phyloP scores from a whole-genome alignment of 768 basidiomycete genomes.

The Lactarius vividus region DNA sequence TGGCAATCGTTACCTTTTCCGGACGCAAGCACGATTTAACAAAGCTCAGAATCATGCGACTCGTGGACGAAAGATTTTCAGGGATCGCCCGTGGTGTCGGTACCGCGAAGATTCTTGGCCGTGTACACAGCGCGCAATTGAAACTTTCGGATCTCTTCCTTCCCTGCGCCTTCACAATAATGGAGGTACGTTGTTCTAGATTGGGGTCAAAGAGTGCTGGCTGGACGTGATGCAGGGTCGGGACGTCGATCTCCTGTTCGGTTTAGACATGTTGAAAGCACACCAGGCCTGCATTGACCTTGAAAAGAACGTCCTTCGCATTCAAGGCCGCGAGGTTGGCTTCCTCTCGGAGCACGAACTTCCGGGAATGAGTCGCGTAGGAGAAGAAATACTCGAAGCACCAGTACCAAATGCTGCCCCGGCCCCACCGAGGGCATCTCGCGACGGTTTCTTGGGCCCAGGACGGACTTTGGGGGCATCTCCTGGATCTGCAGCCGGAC shows the following conservation, averaged over 20 bases:
- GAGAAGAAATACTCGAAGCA: slow-evolving; percentile 34
- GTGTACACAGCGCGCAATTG: slow-evolving; percentile 91
- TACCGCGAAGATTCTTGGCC: slow-evolving; percentile 88
- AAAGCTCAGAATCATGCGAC: slow-evolving; percentile 76
- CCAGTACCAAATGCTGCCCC: slow-evolving; percentile 4
- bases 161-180: slow-evolving; percentile 90
- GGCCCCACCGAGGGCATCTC: neutral
- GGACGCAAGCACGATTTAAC: slow-evolving; percentile 11
- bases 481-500: slow-evolving; percentile 34
- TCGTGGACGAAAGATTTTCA: slow-evolving; percentile 81
- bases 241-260: slow-evolving; percentile 92
- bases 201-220: neutral
- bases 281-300: slow-evolving; percentile 97
- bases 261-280: slow-evolving; percentile 98
- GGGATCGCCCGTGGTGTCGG: slow-evolving; percentile 95
- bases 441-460: slow-evolving; percentile 57
- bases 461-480: slow-evolving; percentile 58
- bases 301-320: slow-evolving; percentile 83
- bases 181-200: slow-evolving; percentile 64
- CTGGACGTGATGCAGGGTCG: slow-evolving; percentile 53
- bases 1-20: slow-evolving; percentile 30
- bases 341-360: slow-evolving; percentile 96
- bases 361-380: slow-evolving; percentile 68
- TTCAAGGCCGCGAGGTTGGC: slow-evolving; percentile 81
- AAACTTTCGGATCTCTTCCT: slow-evolving; percentile 81